Evolutionary conservation across 2,329 filamentous ascomycete genomes (phyloP), one percentile per base, ranked within the genome.

Genomic region (Cryphonectria naterciae): DNA sequence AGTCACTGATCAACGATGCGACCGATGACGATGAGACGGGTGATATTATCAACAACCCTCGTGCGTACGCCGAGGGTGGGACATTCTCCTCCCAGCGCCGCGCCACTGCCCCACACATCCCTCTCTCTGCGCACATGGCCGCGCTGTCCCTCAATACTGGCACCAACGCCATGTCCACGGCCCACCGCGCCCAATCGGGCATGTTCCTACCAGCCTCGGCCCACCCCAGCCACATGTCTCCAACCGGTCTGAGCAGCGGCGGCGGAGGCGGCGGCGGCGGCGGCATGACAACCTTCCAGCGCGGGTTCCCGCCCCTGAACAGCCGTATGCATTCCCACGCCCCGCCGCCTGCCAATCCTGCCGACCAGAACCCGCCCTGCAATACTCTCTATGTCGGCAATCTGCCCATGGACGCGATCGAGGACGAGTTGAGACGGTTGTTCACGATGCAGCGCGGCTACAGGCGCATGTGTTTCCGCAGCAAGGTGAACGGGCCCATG

Each of bases 361-460:
- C 95, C 17, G 95, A 99, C 78, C 93, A 98, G 81, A 98, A 98
- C 76, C 95, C 95, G 1, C 96, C 96, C 0, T 98, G 96, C 86
- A 98, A 99, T 79, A 99, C 96, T 0, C 86, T 99, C 8, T 98
- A 99, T 77, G 95, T 99, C 28, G 95, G 96, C n/a, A 98, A 99
- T 77, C 84, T 99, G 60, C 96, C 95, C 0, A 89, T 95, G 70
- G 93, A 97, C 78, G 97, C 95, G 0, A 95, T 93, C 0, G 96
- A 99, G 78, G 95, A 98, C 78, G 96, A 98, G 80, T 87, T 99
- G 69, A 98, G 98, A 82, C 89, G 92, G 32, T 88, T 98, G 78
- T 99, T 99, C 78, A 94, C 92, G 37, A 95, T 95, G 81, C 93
- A 97, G 80, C 91, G 95, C 64, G 96, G 96, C 4, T 99, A 98